Conservation (phyloP, 106 monocot species). For the Acanthochlamys bracteata region DNA sequence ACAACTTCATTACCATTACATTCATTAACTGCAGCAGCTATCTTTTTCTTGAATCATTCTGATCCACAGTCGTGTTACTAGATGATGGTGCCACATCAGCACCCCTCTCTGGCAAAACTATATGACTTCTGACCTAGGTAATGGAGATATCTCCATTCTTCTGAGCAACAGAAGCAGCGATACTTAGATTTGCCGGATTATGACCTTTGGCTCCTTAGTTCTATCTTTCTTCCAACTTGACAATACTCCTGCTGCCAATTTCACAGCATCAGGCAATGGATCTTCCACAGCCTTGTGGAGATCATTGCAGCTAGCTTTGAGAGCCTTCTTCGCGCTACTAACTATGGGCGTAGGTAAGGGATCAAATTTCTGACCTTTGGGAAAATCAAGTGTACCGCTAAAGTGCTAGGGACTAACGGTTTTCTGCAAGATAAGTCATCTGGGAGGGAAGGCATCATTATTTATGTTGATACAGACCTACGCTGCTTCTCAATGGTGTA, state of each 20-base stretch:
- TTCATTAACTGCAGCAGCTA: background rate
- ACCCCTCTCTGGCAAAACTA: background rate
- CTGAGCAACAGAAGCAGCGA: background rate
- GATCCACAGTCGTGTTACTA: background rate
- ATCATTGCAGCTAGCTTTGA: slow-evolving; percentile 20
- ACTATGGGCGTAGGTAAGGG: slow-evolving; percentile 15
- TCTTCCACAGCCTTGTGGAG: slow-evolving; percentile 36
- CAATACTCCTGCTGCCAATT: slow-evolving; percentile 18
- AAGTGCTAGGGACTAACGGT: no score
- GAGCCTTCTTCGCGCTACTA: slow-evolving; percentile 16
- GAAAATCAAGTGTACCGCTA: background rate
- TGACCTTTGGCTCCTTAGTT: background rate
- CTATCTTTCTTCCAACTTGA: background rate
- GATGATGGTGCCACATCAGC: background rate
- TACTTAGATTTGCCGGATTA: background rate
- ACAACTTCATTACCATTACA: background rate
- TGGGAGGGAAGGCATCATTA: no score
- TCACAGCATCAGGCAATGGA: slow-evolving; percentile 28
- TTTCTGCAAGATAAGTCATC: no score
- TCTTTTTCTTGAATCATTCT: slow-evolving; percentile 7
- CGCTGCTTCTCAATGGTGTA: no score
- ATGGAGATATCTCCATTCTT: background rate
- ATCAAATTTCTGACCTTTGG: slow-evolving; percentile 6
- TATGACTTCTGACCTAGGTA: background rate
- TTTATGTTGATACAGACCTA: no score